Base-by-base conservation (phyloP, 163 green algal genomes). In the Chlorella variabilis region DNA sequence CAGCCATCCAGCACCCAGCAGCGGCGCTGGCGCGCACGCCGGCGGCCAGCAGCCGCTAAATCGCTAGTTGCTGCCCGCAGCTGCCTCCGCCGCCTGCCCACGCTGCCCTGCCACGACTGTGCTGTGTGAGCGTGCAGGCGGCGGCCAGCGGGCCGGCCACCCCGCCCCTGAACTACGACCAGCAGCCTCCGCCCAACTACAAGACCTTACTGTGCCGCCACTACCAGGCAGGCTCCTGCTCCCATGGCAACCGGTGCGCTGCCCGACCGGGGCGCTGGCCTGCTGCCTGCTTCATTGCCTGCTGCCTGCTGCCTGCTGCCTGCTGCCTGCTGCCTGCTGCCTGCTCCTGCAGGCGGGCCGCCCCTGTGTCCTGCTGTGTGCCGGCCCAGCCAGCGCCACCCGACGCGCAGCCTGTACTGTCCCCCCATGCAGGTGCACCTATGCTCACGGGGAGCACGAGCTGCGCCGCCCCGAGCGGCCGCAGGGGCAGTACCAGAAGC, bases 171-270 rank as follows among this genome's bases (percentile, higher is more conserved):
- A 11, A 39, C 8, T 4, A 6, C 54, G 54, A n/a, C 59, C 59
- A 38, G 59, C 27, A 67, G 59, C 6, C 9, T 5, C 59, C 59
- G 17, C 59, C 27, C 59, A 67, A 67, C 59, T 39, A 58, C 39
- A 74, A 74, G 39, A 74, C 66, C 5, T 7, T n/a, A 39, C 66
- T 74, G 66, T 74, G 66, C 66, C 66, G 39, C 21, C 39, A 58
- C 41, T 74, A 39, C 15, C 18, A 31, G 21, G 25, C 23, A 15
- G 63, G 66, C 4, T 38, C 25, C 20, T 74, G 66, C 66, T 33
- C 66, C 3, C 41, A 39, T 3, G 66, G 66, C 21, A 25, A 39
- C 66, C 58, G 27, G 66, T 71, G 65, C 34, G 65, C 34, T 18
- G 63, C 15, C 6, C 21, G 56, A n/a, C n/a, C n/a, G n/a, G n/a